These are phyloP conservation scores for Dacryopinax primogenitus DNA, from an alignment of 768 basidiomycete species.

Conservation along the genomic window DNA sequence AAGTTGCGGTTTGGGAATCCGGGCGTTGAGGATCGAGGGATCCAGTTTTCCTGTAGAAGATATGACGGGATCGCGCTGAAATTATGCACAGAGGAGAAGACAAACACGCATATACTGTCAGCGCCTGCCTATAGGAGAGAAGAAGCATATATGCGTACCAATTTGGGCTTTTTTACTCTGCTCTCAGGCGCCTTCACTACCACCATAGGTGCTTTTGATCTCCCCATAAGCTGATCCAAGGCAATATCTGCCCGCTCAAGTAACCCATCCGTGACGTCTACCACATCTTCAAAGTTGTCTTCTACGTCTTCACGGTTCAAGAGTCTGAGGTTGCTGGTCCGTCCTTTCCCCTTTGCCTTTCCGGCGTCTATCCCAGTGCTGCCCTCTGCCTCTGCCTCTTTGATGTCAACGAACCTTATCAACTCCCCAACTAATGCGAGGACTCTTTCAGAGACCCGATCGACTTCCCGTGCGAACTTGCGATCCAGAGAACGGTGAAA, in stretches of 20 bases:
- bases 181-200: background rate
- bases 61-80: slow-evolving; percentile 13
- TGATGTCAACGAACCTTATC: slow-evolving; percentile 34
- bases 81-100: background rate
- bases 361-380: slow-evolving; percentile 15
- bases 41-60: slow-evolving; percentile 10
- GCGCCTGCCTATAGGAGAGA: too few relatives aligned
- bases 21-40: slow-evolving; percentile 33
- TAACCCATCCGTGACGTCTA: slow-evolving; percentile 74
- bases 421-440: slow-evolving; percentile 55
- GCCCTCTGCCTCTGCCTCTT: background rate
- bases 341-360: slow-evolving; percentile 44
- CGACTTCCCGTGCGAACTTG: slow-evolving; percentile 53
- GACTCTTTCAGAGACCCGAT: slow-evolving; percentile 52
- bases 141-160: too few relatives aligned
- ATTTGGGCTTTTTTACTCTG: too few relatives aligned
- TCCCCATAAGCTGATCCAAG: slow-evolving; percentile 65
- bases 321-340: slow-evolving; percentile 41
- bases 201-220: slow-evolving; percentile 37
- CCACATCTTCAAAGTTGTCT: slow-evolving; percentile 59
- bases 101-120: too few relatives aligned
- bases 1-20: slow-evolving; percentile 72
- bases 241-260: slow-evolving; percentile 76
- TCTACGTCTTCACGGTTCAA: slow-evolving; percentile 75
- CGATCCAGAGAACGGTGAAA: slow-evolving; percentile 83